phyloP scores from a whole-genome alignment of 2,329 filamentous ascomycete species.

The Sporothrix phasma region DNA sequence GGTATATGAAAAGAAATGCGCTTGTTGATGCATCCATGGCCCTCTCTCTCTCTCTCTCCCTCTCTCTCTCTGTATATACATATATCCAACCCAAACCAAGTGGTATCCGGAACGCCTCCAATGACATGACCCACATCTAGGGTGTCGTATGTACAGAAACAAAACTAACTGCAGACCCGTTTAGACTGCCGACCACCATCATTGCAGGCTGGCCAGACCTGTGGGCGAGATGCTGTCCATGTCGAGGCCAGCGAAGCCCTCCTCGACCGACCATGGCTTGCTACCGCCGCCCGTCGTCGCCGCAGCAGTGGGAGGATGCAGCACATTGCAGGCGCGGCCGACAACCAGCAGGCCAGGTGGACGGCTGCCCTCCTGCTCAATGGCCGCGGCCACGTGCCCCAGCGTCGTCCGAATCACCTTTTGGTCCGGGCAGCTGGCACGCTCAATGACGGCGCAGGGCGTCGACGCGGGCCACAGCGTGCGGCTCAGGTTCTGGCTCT shows the following conservation, averaged over 20 bases:
- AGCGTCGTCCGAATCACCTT: constrained; percentile 83
- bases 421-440: constrained; percentile 90
- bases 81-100: not conserved
- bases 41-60: no score
- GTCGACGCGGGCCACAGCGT: constrained; percentile 62
- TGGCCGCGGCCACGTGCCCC: constrained; percentile 64
- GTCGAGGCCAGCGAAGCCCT: constrained; percentile 17
- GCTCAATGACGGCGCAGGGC: constrained; percentile 85
- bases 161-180: not conserved
- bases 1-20: not conserved
- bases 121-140: not conserved
- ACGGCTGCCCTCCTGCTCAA: constrained; percentile 80
- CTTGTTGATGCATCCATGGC: not conserved
- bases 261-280: constrained; percentile 18
- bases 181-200: not conserved
- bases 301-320: constrained; percentile 28
- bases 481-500: constrained; percentile 23
- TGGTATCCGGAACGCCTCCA: constrained; percentile 8
- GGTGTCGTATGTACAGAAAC: not conserved
- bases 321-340: constrained; percentile 70
- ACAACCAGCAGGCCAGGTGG: constrained; percentile 85
- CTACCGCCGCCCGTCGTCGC: not conserved
- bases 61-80: no score
- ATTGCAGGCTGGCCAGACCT: constrained; percentile 7
- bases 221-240: constrained; percentile 5